Evolutionary conservation across 805 yeast genomes (phyloP).

Genomic region (Lachancea lanzarotensis): DNA sequence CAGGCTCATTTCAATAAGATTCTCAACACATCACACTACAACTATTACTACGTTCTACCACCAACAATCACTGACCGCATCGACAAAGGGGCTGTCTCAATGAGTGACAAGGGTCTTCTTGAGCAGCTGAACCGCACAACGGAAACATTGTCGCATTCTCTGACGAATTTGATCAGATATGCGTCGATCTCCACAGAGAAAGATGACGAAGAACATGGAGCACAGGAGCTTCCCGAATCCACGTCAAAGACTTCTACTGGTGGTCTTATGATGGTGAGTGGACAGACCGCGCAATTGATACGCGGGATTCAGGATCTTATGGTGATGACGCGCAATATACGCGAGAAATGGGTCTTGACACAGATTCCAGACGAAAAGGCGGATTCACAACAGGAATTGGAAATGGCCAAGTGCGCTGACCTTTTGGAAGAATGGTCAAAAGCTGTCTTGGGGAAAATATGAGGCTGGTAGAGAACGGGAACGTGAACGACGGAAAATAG

Average conservation of each 20-base stretch:
- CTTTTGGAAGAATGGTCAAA: constrained; percentile 22
- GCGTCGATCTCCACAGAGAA: constrained; percentile 19
- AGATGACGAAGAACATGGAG: constrained; percentile 12
- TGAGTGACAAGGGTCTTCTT: constrained; percentile 29
- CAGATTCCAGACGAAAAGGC: constrained; percentile 23
- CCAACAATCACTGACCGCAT: too few species aligned
- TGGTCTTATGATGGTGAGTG: constrained; percentile 26
- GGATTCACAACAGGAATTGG: constrained; percentile 6
- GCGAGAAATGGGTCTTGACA: constrained; percentile 32
- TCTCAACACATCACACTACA: too few species aligned
- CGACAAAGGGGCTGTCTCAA: constrained; percentile 1
- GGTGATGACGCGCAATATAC: constrained; percentile 27
- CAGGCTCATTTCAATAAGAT: too few species aligned
- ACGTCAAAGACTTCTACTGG: constrained; percentile 24
- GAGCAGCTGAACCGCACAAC: constrained; percentile 30
- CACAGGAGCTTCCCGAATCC: constrained; percentile 14
- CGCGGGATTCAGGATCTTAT: constrained; percentile 31
- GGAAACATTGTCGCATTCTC: constrained; percentile 23
- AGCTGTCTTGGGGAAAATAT: constrained; percentile 3
- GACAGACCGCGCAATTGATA: constrained; percentile 28
- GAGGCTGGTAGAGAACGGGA: too few species aligned
- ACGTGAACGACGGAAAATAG: too few species aligned
- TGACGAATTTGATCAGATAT: constrained; percentile 25
- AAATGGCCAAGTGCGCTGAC: constrained; percentile 15
- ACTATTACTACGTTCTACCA: too few species aligned